Conservation (phyloP, 2,329 filamentous ascomycete species). For the Diplodia corticola region DNA sequence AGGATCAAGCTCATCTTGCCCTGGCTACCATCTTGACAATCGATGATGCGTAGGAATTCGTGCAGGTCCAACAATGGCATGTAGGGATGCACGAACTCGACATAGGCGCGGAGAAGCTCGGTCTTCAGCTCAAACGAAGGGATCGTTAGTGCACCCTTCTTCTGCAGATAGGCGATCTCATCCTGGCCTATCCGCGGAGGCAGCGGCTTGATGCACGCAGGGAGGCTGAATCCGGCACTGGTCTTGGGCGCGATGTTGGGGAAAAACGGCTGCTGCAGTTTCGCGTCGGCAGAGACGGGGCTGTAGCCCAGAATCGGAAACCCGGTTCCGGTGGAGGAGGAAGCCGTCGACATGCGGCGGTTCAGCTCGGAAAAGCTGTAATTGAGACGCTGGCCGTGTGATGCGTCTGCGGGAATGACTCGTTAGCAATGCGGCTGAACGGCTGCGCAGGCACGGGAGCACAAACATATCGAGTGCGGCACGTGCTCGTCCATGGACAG, state of each 20-base stretch:
- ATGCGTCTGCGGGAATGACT: slow-evolving; percentile 46
- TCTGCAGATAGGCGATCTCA: slow-evolving; percentile 78
- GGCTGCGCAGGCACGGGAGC: neutral
- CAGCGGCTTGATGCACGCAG: slow-evolving; percentile 75
- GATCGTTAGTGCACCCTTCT: slow-evolving; percentile 81
- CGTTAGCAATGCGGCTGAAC: slow-evolving; percentile 9
- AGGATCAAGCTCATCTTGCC: slow-evolving; percentile 79
- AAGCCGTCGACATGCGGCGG: slow-evolving; percentile 43
- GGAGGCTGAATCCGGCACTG: slow-evolving; percentile 48
- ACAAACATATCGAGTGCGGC: slow-evolving; percentile 65
- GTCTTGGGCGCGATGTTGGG: slow-evolving; percentile 51
- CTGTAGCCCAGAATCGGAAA: slow-evolving; percentile 37
- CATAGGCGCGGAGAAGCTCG: slow-evolving; percentile 77
- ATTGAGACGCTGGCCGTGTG: slow-evolving; percentile 45
- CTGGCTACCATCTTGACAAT: slow-evolving; percentile 65
- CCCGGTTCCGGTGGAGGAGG: slow-evolving; percentile 3
- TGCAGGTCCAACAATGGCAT: slow-evolving; percentile 80
- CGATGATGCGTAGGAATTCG: slow-evolving; percentile 61
- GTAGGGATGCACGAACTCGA: slow-evolving; percentile 89
- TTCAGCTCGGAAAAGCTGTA: slow-evolving; percentile 46
- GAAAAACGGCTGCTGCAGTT: slow-evolving; percentile 36
- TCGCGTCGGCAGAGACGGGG: slow-evolving; percentile 35
- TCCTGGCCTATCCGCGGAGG: slow-evolving; percentile 75
- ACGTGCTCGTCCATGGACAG: slow-evolving; percentile 58
- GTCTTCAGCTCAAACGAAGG: slow-evolving; percentile 71